Conservation (phyloP, 371 early-diverging fungal species). For the Nematocida sp. region DNA sequence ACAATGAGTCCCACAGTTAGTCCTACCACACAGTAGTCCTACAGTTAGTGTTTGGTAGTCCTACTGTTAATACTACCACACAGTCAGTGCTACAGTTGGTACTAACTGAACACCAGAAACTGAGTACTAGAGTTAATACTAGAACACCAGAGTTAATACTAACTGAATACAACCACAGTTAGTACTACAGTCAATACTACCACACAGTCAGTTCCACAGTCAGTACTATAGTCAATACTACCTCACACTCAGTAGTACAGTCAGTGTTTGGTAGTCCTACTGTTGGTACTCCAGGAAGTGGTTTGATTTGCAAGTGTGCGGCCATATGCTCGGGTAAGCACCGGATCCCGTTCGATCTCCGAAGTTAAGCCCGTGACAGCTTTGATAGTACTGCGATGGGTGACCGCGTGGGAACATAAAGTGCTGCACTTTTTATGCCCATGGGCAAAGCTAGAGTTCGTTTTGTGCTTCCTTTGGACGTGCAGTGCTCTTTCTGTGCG, state of each 20-base stretch:
- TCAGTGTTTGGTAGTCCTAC: too few relatives aligned
- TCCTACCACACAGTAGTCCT: too few relatives aligned
- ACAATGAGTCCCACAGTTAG: neutral
- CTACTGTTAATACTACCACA: neutral
- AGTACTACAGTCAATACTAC: neutral
- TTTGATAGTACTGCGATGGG: constrained; percentile 50
- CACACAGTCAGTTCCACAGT: too few relatives aligned
- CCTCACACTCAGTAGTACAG: too few relatives aligned
- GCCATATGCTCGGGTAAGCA: constrained; percentile 49
- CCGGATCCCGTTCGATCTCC: constrained; percentile 47
- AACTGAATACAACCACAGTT: too few relatives aligned
- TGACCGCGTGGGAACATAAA: constrained; percentile 48
- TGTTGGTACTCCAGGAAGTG: too few relatives aligned
- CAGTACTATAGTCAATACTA: too few relatives aligned
- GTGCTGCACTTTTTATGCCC: constrained; percentile 36
- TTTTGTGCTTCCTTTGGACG: neutral
- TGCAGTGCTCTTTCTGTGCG: constrained; percentile 3
- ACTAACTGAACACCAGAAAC: neutral
- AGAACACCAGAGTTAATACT: too few relatives aligned
- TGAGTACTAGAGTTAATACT: neutral
- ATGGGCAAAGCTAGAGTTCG: neutral
- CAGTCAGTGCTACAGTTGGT: neutral
- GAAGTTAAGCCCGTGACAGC: constrained; percentile 52
- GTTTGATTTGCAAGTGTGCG: constrained; percentile 35
- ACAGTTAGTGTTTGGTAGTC: too few relatives aligned